Evolutionary conservation across 768 basidiomycete species (phyloP).

Genomic region (Lactifluus pinguis): DNA sequence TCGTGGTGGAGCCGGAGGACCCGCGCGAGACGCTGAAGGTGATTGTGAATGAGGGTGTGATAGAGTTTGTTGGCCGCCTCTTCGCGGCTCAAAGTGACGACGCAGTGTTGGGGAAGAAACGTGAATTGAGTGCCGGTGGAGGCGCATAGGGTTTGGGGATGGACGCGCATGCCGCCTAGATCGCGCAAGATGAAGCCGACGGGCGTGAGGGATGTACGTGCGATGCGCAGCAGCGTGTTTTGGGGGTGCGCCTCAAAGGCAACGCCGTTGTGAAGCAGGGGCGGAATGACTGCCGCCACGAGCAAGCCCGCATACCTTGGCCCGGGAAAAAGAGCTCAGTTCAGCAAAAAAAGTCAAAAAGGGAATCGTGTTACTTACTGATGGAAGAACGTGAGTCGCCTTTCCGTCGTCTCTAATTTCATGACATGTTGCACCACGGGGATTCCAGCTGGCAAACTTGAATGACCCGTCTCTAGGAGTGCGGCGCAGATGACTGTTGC

Average conservation of each 20-base stretch:
- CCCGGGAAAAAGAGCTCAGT: background rate
- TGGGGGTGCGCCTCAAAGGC: constrained; percentile 56
- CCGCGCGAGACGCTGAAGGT: constrained; percentile 47
- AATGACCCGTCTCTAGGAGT: constrained; percentile 44
- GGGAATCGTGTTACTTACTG: constrained; percentile 26
- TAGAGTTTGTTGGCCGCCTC: constrained; percentile 51
- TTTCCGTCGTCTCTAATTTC: constrained; percentile 37
- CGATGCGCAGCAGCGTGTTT: constrained; percentile 43
- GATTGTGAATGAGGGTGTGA: constrained; percentile 52
- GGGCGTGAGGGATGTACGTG: constrained; percentile 33
- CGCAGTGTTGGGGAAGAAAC: constrained; percentile 46
- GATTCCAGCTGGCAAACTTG: constrained; percentile 30
- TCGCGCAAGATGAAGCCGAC: constrained; percentile 49
- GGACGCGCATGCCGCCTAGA: constrained; percentile 48
- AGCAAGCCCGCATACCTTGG: constrained; percentile 43
- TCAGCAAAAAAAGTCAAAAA: background rate
- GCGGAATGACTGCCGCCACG: constrained; percentile 43
- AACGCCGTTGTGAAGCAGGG: constrained; percentile 45
- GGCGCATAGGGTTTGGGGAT: constrained; percentile 38
- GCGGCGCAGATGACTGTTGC: constrained; percentile 42
- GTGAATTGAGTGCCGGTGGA: constrained; percentile 44
- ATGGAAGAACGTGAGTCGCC: constrained; percentile 39
- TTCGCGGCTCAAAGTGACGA: constrained; percentile 38
- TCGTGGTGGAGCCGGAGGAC: constrained; percentile 43
- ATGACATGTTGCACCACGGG: constrained; percentile 42